Base-by-base conservation (phyloP, 164 flowering plant species). In the Tetracentron sinense region DNA sequence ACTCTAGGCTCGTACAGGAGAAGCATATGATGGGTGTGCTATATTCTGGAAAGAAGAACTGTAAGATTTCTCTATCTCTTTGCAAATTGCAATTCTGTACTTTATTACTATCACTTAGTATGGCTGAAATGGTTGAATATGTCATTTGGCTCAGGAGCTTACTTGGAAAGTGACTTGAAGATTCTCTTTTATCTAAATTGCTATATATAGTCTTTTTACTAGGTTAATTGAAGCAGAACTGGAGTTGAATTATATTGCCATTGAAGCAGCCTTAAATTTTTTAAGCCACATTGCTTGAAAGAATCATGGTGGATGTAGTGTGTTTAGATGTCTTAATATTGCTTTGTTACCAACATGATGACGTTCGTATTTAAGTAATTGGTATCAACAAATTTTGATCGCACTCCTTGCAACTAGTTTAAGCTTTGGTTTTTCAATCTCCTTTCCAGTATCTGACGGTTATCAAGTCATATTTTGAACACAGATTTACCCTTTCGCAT, bases 11-110 rank as follows among this genome's bases (percentile, higher is more conserved):
- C 92, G 98, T 48, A 86, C 91, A 4, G 98, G 98, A 61, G 90
- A 89, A 64, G 86, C 96, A 20, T 42, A 49, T 67, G 98, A 93
- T 84, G 98, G 98, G 11, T 93, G 98, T 77, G 95, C 97, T 17
- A 71, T 86, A 55, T 90, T 93, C 66, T 93, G 98, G 98, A 87
- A 77, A 70, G 74, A 83, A 5, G 70, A 87, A 51, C 56, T 60
- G 97, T 88, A 82, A 79, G 82, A 8, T 30, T 73, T 55, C 50
- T 38, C 17, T n/a, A 0, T n/a, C 65, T 58, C 27, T 29, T 31
- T 51, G 19, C 26, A 55, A 58, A 49, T 17, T 30, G 15, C 11
- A 11, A 16, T 16, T 58, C 48, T 23, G 6, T 2, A 22, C 21
- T 16, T 22, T 1, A 20, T 7, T 11, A n/a, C 10, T 27, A 27